Conservation (phyloP, 345 rosid genomes). For the Hirschfeldia incana region DNA sequence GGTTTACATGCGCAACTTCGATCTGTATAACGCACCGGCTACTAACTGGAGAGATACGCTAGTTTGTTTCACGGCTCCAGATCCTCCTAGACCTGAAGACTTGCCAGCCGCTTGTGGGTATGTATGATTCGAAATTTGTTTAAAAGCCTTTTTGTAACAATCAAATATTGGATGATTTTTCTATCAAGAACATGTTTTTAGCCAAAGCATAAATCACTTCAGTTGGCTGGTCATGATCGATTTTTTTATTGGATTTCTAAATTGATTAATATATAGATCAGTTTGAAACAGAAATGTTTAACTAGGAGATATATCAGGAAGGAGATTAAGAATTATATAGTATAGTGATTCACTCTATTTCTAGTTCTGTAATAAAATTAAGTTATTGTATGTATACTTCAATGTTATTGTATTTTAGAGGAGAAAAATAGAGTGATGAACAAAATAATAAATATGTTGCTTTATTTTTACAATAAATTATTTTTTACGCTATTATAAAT, state of each 20-base stretch:
- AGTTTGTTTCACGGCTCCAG: conserved; percentile 39
- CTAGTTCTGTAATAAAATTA: too few relatives aligned
- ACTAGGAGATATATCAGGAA: too few relatives aligned
- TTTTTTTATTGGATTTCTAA: not conserved
- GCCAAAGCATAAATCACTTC: too few relatives aligned
- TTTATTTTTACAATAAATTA: too few relatives aligned
- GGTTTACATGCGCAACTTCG: conserved; percentile 44
- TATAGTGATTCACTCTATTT: too few relatives aligned
- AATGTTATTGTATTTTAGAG: too few relatives aligned
- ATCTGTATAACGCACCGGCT: conserved; percentile 39
- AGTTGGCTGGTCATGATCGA: not conserved
- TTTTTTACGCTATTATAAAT: too few relatives aligned
- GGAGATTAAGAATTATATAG: too few relatives aligned
- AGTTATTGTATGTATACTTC: too few relatives aligned
- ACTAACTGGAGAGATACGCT: conserved; percentile 53
- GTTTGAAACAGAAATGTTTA: too few relatives aligned
- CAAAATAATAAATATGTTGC: too few relatives aligned
- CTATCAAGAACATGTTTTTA: not conserved
- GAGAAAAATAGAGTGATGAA: too few relatives aligned
- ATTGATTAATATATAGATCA: not conserved
- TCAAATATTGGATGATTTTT: not conserved
- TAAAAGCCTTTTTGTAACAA: not conserved
- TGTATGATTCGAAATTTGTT: not conserved
- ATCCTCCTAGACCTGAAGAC: conserved; percentile 44
- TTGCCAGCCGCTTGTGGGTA: conserved; percentile 48